Percentiles rank a stretch among this genome's conserved stretches.
Conservation (phyloP, 352 stramenopile species). For the Pythium aquatile region DNA sequence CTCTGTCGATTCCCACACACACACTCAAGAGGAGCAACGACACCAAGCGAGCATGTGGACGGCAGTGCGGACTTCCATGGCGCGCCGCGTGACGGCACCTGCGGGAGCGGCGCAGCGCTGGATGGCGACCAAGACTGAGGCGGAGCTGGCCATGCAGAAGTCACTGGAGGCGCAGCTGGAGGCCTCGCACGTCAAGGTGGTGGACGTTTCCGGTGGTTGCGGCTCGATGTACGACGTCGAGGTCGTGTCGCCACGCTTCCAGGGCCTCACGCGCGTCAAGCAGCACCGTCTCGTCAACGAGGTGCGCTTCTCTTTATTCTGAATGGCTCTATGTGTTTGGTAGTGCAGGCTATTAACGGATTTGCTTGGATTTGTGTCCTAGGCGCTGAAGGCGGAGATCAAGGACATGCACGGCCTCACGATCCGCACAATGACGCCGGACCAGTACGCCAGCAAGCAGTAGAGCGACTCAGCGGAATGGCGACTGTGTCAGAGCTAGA, state of each 20-base stretch:
- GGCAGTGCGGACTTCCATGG: conserved; percentile 16
- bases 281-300: conserved; percentile 88
- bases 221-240: conserved; percentile 89
- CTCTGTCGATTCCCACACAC: background rate
- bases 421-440: conserved; percentile 76
- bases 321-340: background rate
- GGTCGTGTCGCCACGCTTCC: conserved; percentile 77
- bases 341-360: background rate
- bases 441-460: conserved; percentile 72
- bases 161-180: conserved; percentile 56
- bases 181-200: conserved; percentile 79
- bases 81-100: conserved; percentile 7
- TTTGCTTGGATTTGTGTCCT: background rate
- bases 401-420: conserved; percentile 86
- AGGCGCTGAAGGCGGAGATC: conserved; percentile 85
- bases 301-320: conserved; percentile 27
- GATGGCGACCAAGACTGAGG: conserved; percentile 35
- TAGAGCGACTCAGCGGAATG: conserved; percentile 6
- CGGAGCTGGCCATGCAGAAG: conserved; percentile 70
- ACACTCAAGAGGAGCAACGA: background rate
- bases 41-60: background rate
- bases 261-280: conserved; percentile 80
- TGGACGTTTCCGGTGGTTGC: conserved; percentile 86
- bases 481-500: background rate
- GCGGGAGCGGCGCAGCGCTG: conserved; percentile 6